Percentiles rank a stretch among this genome's conserved stretches.
phyloP scores from a whole-genome alignment of 495 filamentous ascomycete species.

The Xylaria venustula region DNA sequence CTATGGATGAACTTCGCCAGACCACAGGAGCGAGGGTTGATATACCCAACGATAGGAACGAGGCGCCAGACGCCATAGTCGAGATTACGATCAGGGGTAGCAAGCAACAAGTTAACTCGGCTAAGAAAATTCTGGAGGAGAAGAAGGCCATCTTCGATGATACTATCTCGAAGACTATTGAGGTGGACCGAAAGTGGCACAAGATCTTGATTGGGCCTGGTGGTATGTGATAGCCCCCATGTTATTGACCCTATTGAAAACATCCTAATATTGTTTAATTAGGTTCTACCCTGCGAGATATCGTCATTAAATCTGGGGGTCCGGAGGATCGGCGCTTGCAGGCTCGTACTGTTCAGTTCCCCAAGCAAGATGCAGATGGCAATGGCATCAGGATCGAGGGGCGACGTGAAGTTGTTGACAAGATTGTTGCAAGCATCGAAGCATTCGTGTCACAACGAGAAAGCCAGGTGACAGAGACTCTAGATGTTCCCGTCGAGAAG shows the following conservation, averaged over 20 bases:
- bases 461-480: slow-evolving; percentile 67
- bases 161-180: slow-evolving; percentile 75
- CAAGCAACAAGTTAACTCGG: slow-evolving; percentile 82
- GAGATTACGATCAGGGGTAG: slow-evolving; percentile 89
- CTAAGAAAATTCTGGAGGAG: slow-evolving; percentile 83
- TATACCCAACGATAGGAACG: slow-evolving; percentile 65
- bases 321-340: slow-evolving; percentile 77
- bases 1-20: slow-evolving; percentile 84
- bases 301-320: slow-evolving; percentile 84
- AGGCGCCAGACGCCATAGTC: slow-evolving; percentile 61
- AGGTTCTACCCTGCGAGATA: slow-evolving; percentile 84
- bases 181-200: slow-evolving; percentile 90
- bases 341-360: slow-evolving; percentile 88
- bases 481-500: slow-evolving; percentile 83
- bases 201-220: slow-evolving; percentile 82
- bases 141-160: slow-evolving; percentile 83
- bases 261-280: slow-evolving; percentile 35
- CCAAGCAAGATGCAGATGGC: slow-evolving; percentile 73
- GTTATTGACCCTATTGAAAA: background rate
- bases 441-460: slow-evolving; percentile 75
- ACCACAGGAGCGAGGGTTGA: slow-evolving; percentile 84
- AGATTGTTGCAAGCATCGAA: slow-evolving; percentile 79
- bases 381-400: slow-evolving; percentile 86
- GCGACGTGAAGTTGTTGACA: slow-evolving; percentile 76
- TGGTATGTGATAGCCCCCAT: slow-evolving; percentile 51